A percentile compares a stretch with the other conserved stretches of the same genome.
Conservation (phyloP, 331 rosid genomes). For the Acacia concinna region DNA sequence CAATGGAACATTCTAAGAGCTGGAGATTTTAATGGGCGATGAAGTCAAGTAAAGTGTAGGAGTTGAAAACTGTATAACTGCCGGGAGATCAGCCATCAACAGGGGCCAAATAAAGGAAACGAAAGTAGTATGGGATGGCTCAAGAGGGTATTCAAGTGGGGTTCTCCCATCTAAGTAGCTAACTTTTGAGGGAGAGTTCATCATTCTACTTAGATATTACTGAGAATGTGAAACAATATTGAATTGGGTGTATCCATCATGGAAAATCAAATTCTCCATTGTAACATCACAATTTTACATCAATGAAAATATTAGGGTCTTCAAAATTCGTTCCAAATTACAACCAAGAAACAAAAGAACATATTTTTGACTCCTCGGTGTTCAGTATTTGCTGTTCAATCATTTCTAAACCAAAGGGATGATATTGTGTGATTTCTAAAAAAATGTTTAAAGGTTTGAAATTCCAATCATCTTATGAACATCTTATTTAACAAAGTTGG, state of each 20-base stretch:
- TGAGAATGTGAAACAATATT: constrained; percentile 6
- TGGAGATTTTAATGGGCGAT: background rate
- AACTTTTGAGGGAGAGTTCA: background rate
- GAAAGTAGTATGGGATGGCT: too few relatives aligned
- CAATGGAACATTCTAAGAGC: background rate
- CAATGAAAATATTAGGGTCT: background rate
- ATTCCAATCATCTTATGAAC: background rate
- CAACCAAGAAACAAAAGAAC: constrained; percentile 4
- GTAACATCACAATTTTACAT: constrained; percentile 19
- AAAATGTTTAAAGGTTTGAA: constrained; percentile 19
- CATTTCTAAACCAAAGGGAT: constrained; percentile 14
- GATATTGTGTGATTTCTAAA: constrained; percentile 13
- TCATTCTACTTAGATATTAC: background rate
- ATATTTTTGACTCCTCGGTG: background rate
- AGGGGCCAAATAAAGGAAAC: background rate
- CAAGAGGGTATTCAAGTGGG: background rate
- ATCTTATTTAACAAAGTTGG: background rate
- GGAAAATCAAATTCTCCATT: constrained; percentile 1
- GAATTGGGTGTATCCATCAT: background rate
- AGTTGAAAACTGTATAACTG: background rate
- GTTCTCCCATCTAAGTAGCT: background rate
- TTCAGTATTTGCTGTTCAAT: background rate
- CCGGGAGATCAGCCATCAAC: background rate
- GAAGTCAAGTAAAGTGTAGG: background rate
- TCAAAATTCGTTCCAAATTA: constrained; percentile 7